A percentile compares a stretch with the other conserved stretches of the same genome.
Conservation (phyloP, 192 early-diverging fungal genomes). For the Coemansia sp. region DNA sequence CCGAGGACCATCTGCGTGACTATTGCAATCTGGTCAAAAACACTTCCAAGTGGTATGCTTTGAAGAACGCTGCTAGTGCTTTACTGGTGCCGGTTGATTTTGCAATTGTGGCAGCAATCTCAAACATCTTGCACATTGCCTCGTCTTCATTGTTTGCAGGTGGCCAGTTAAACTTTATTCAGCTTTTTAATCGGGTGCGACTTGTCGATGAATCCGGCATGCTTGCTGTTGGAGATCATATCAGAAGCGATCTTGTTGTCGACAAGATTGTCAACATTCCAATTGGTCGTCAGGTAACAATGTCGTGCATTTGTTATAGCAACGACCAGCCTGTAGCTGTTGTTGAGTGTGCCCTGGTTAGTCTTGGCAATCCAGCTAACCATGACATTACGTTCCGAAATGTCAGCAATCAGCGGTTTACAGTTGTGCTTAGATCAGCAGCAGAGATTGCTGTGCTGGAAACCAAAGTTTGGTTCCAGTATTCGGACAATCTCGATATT, state of each 20-base stretch:
- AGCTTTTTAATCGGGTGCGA: slow-evolving; percentile 81
- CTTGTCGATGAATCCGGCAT: slow-evolving; percentile 63
- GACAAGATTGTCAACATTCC: slow-evolving; percentile 77
- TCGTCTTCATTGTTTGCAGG: slow-evolving; percentile 83
- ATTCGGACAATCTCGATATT: background rate
- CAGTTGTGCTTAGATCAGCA: slow-evolving; percentile 62
- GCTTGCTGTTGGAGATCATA: slow-evolving; percentile 70
- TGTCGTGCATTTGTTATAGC: slow-evolving; percentile 65
- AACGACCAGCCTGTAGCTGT: slow-evolving; percentile 66
- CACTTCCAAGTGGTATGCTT: slow-evolving; percentile 55
- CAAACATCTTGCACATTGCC: slow-evolving; percentile 75
- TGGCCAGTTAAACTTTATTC: slow-evolving; percentile 82
- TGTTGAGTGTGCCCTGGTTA: slow-evolving; percentile 75
- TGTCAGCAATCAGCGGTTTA: slow-evolving; percentile 64
- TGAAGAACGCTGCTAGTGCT: slow-evolving; percentile 54
- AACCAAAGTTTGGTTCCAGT: slow-evolving; percentile 82
- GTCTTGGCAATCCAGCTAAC: slow-evolving; percentile 73
- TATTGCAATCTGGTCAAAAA: slow-evolving; percentile 77
- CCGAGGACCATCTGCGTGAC: slow-evolving; percentile 81
- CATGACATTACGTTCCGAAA: slow-evolving; percentile 74
- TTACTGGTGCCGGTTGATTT: slow-evolving; percentile 85
- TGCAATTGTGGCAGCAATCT: slow-evolving; percentile 78
- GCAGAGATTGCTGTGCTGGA: slow-evolving; percentile 79
- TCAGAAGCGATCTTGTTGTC: slow-evolving; percentile 70
- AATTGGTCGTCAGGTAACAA: slow-evolving; percentile 79